These are phyloP conservation scores for Trichoderma simmonsii DNA, from an alignment of 2,329 filamentous ascomycete species.

Conservation along the genomic window DNA sequence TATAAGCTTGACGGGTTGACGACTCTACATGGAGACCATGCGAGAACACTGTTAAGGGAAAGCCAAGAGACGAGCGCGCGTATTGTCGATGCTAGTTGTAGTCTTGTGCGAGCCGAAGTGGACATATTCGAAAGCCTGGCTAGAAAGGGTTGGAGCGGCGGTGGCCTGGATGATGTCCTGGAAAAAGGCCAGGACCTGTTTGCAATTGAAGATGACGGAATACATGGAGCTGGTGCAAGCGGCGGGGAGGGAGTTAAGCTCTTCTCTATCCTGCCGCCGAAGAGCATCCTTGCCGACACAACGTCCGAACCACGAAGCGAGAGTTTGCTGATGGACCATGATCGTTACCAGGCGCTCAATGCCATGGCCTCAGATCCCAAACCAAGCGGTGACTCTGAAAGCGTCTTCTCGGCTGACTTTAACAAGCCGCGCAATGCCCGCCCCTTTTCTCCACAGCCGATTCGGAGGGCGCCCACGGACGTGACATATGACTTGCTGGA, in stretches of 20 bases:
- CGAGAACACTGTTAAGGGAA: conserved; percentile 57
- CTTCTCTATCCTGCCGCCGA: conserved; percentile 62
- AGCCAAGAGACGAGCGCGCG: conserved; percentile 61
- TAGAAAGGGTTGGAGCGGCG: conserved; percentile 65
- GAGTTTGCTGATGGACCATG: conserved; percentile 50
- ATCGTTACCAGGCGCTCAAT: conserved; percentile 57
- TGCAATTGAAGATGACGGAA: conserved; percentile 40
- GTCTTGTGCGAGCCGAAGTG: conserved; percentile 64
- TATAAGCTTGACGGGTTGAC: conserved; percentile 61
- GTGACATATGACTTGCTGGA: conserved; percentile 40
- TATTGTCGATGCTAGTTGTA: conserved; percentile 63
- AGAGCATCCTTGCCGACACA: conserved; percentile 58
- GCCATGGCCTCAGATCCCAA: conserved; percentile 39
- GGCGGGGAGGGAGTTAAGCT: conserved; percentile 45
- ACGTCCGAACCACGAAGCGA: conserved; percentile 43
- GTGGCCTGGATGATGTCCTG: conserved; percentile 62
- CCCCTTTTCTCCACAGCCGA: conserved; percentile 59
- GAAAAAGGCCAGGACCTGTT: conserved; percentile 63
- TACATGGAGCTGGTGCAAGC: conserved; percentile 32
- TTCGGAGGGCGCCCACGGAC: conserved; percentile 40
- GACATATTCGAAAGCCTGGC: conserved; percentile 67
- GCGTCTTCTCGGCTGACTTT: conserved; percentile 52
- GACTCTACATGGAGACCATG: conserved; percentile 57
- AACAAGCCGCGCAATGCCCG: conserved; percentile 53
- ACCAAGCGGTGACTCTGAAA: conserved; percentile 43